phyloP scores from a whole-genome alignment of 2,329 filamentous ascomycete genomes.

The Aspergillus piperis region DNA sequence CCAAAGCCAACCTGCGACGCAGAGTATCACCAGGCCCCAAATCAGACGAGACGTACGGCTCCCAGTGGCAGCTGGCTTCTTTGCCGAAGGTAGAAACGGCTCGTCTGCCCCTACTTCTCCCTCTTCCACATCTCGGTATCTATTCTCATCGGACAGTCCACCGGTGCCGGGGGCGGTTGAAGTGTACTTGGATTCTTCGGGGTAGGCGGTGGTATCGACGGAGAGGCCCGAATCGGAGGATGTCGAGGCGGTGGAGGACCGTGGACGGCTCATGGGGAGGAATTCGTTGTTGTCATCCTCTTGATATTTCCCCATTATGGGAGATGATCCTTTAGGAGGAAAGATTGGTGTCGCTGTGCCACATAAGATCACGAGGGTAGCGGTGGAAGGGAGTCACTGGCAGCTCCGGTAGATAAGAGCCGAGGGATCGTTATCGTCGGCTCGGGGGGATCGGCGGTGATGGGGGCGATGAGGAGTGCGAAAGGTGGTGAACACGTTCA shows the following conservation, averaged over 20 bases:
- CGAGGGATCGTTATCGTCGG: slow-evolving; percentile 5
- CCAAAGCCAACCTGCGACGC: slow-evolving; percentile 48
- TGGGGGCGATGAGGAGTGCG: neutral
- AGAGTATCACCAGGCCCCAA: slow-evolving; percentile 45
- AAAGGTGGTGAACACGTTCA: neutral
- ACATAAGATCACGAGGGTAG: neutral
- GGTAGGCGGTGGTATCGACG: slow-evolving; percentile 31
- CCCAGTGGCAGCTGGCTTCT: slow-evolving; percentile 25
- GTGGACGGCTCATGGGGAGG: slow-evolving; percentile 29
- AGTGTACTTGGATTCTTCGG: slow-evolving; percentile 29
- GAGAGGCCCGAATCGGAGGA: slow-evolving; percentile 39
- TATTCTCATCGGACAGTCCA: slow-evolving; percentile 14
- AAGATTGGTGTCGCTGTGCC: slow-evolving; percentile 4
- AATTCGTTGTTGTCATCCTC: slow-evolving; percentile 28
- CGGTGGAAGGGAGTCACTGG: slow-evolving; percentile 4
- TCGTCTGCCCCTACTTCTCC: slow-evolving; percentile 30
- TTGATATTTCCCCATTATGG: slow-evolving; percentile 30
- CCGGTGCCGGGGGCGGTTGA: slow-evolving; percentile 11
- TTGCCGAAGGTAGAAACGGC: slow-evolving; percentile 26
- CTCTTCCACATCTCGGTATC: slow-evolving; percentile 41
- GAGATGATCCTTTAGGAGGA: slow-evolving; percentile 8
- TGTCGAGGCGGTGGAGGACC: slow-evolving; percentile 30
- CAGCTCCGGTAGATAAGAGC: slow-evolving; percentile 2
- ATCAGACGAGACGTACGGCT: slow-evolving; percentile 40
- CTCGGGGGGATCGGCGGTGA: neutral